Conservation (phyloP, 345 rosid genomes). For the Rhodamnia argentea region DNA sequence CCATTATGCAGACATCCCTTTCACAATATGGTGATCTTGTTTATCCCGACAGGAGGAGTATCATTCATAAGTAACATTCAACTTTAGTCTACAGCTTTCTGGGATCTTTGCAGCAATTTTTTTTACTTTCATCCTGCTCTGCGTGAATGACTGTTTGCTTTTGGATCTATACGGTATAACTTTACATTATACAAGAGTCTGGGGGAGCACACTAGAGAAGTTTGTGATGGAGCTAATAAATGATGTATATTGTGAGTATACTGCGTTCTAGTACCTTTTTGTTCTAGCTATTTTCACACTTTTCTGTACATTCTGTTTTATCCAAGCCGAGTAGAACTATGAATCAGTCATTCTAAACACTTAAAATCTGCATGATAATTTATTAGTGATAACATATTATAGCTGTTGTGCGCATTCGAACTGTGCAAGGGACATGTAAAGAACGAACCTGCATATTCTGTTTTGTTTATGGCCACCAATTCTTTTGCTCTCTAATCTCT, state of each 20-base stretch:
- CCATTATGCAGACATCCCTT: constrained; percentile 68
- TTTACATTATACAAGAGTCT: neutral
- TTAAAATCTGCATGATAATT: neutral
- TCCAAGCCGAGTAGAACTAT: neutral
- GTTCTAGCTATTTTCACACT: neutral
- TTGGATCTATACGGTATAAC: neutral
- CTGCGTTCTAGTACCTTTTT: neutral
- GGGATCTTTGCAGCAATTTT: no score
- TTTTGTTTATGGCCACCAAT: neutral
- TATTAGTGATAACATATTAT: neutral
- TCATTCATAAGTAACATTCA: constrained; percentile 4
- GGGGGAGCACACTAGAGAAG: neutral
- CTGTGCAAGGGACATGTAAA: neutral
- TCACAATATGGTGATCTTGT: constrained; percentile 86
- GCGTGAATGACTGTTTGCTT: neutral
- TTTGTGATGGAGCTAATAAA: constrained; percentile 42
- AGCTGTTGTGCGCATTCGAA: neutral
- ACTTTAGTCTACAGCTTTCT: no score
- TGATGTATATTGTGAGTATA: constrained; percentile 18
- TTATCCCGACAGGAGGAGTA: constrained; percentile 53
- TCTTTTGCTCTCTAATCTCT: neutral
- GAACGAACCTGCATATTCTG: neutral
- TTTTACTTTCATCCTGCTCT: neutral
- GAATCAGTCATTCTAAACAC: neutral
- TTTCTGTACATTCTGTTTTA: neutral